Base-by-base conservation (phyloP, 768 basidiomycete species). In the Hygrocybe punicea region DNA sequence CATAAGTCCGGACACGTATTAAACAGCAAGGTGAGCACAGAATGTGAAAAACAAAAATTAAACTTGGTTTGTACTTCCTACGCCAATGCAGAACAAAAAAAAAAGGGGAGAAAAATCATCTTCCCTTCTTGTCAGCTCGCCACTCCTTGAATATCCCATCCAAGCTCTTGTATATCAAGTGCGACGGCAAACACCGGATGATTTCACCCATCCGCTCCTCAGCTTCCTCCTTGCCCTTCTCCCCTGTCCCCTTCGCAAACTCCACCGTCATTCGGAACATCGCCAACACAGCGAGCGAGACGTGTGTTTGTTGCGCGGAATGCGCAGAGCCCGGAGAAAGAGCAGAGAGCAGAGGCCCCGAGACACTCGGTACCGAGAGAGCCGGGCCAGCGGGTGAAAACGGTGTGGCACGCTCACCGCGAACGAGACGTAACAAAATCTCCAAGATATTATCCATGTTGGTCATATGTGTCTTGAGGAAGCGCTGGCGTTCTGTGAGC, bases 141-240 rank as follows among this genome's bases (percentile, higher is more conserved):
- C 90, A 92, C 68, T 96, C 93, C 68, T 91, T 91, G 76, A 94
- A 98, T 65, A 98, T 90, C 29, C 91, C 90, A 72, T 99, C 97
- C 69, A 98, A 71, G 66, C 90, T 91, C 74, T 91, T 91, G 75
- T 91, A 90, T 59, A 95, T 81, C 62, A 96, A 76, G 68, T 92
- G 88, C 29, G 86, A 85, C 33, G 97, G 96, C 60, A 99, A 68
- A 67, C 85, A 88, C 65, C 92, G 80, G 58, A 99, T 88, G 62
- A 99, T 91, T 73, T 98, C 94, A 16, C 90, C 88, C 34, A 93
- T 78, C 57, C 82, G 81, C 62, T 83, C 83, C 69, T 93, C 88
- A 1, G 86, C 85, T 69, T 91, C 87, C 6, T 58, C 67, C 69
- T 85, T 87, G 13, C 86, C 87, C 70, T 84, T 80, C 61, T 82